phyloP scores from a whole-genome alignment of 2,329 filamentous ascomycete species.

The Aspergillus sojae region DNA sequence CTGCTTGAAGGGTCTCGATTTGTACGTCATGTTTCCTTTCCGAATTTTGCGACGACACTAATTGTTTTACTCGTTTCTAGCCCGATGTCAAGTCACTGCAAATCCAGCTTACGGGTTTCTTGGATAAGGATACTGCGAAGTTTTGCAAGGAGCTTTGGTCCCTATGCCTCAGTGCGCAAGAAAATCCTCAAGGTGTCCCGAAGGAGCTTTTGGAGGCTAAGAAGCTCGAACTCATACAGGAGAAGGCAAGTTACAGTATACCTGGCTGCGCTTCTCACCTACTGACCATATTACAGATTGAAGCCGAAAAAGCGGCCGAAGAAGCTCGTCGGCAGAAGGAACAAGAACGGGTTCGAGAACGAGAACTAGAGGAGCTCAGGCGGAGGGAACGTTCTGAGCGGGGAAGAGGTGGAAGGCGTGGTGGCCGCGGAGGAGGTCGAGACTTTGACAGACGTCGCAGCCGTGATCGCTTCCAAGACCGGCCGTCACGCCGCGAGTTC shows the following conservation, averaged over 20 bases:
- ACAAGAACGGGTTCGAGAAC: slow-evolving; percentile 70
- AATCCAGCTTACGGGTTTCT: slow-evolving; percentile 90
- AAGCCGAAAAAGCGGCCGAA: slow-evolving; percentile 80
- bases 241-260: slow-evolving; percentile 66
- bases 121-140: slow-evolving; percentile 83
- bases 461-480: slow-evolving; percentile 48
- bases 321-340: slow-evolving; percentile 72
- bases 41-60: slow-evolving; percentile 13
- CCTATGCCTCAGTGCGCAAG: slow-evolving; percentile 85
- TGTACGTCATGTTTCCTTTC: slow-evolving; percentile 56
- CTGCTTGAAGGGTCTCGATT: slow-evolving; percentile 72
- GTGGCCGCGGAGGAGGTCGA: slow-evolving; percentile 38
- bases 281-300: slow-evolving; percentile 58
- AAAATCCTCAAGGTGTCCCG: slow-evolving; percentile 84
- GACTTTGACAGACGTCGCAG: slow-evolving; percentile 55
- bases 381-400: slow-evolving; percentile 53
- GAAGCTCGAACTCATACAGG: slow-evolving; percentile 90
- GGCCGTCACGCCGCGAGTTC: slow-evolving; percentile 52
- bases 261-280: background rate
- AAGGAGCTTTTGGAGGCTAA: slow-evolving; percentile 95
- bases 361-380: slow-evolving; percentile 68
- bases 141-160: slow-evolving; percentile 97
- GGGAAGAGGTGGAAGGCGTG: slow-evolving; percentile 39
- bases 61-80: slow-evolving; percentile 51
- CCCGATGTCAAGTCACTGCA: slow-evolving; percentile 95